These are phyloP conservation scores for Aaosphaeria arxii DNA, from an alignment of 2,329 filamentous ascomycete species.

Conservation along the genomic window DNA sequence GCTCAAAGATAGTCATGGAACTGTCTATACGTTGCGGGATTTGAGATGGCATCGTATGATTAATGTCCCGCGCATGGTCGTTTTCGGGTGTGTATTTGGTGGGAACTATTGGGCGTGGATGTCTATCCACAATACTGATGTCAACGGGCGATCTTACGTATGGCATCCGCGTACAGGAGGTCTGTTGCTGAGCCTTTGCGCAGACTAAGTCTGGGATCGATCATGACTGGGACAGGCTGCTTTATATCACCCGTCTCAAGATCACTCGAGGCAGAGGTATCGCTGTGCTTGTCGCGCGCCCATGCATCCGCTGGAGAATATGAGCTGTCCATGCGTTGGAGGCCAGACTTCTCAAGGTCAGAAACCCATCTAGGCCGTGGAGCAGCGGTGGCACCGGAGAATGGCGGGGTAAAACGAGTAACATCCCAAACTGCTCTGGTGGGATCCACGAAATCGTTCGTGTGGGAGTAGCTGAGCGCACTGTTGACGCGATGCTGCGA, in stretches of 20 bases:
- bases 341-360: constrained; percentile 14
- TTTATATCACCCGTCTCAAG: constrained; percentile 8
- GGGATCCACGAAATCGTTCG: constrained; percentile 17
- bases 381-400: constrained; percentile 11
- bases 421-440: constrained; percentile 16
- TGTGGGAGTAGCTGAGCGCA: constrained; percentile 9
- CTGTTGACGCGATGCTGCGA: constrained; percentile 4
- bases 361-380: constrained; percentile 14
- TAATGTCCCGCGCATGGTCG: too few species aligned
- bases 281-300: constrained; percentile 5
- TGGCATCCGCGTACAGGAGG: constrained; percentile 14
- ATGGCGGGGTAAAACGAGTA: constrained; percentile 13
- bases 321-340: constrained; percentile 7
- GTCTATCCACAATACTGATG: too few species aligned
- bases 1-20: too few species aligned
- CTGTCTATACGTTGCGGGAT: too few species aligned
- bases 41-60: too few species aligned
- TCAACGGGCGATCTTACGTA: constrained; percentile 9
- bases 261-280: constrained; percentile 6
- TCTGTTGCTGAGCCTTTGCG: constrained; percentile 16
- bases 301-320: constrained; percentile 13
- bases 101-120: too few species aligned
- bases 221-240: constrained; percentile 5
- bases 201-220: constrained; percentile 8
- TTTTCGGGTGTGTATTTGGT: too few species aligned